Base-by-base conservation (phyloP, 2,329 filamentous ascomycete species). In the Verticillium isaacii region DNA sequence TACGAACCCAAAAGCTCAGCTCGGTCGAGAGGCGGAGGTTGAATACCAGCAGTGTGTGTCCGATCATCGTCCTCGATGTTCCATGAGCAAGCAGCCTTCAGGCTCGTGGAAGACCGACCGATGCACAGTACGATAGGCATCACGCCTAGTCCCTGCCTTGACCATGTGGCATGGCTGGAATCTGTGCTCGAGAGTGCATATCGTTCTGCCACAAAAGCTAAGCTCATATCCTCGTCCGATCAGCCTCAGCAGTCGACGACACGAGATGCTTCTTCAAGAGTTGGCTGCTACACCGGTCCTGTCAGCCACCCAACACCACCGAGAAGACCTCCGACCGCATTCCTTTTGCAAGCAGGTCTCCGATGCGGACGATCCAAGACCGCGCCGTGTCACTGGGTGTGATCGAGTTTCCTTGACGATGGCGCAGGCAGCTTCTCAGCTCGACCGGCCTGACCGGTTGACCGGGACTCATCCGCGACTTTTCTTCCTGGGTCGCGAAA, bases 121-220 rank as follows among this genome's bases (percentile, higher is more conserved):
- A 50, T 50, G 19, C 41, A 50, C 9, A 19, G 37, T 23, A 50
- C 41, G 19, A 23, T 25, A 23, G 17, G 37, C n/a, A 52, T 19
- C 19, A 5, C 15, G 32, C 37, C 37, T 52, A 56, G 61, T 63
- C 63, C 63, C 59, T 64, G 61, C 58, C 29, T 57, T 55, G 57
- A 63, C 61, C 63, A 64, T 64, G 59, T 64, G 63, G 61, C 61
- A 56, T 59, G 56, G 63, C 39, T 59, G 57, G 57, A 54, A 60
- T 56, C 55, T 52, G 59, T 61, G 59, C 61, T 55, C 41, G 41
- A 58, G 54, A 36, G 9, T 52, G 45, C 45, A 52, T 52, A 19
- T 52, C 45, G 19, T 52, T 12, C 19, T 52, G 45, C 45, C 37
- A 25, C 45, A 52, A 25, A 29, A 19, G 45, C 34, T 23, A 52